A percentile compares a stretch with the other conserved stretches of the same genome.
phyloP scores from a whole-genome alignment of 768 basidiomycete species.

The Suillus hirtellus region DNA sequence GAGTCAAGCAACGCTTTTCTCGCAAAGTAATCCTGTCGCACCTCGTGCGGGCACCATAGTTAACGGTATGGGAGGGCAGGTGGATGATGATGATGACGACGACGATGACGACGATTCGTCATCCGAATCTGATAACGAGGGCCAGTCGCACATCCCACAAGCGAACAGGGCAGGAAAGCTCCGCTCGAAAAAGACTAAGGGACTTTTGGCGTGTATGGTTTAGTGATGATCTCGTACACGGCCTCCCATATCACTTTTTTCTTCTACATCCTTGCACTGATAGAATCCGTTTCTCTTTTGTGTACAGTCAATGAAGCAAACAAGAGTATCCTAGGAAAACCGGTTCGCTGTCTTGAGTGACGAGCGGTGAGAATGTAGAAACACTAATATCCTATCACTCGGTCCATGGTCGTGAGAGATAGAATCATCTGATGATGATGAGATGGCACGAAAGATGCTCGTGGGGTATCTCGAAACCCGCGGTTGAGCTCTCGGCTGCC shows the following conservation, averaged over 20 bases:
- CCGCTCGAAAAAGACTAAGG: slow-evolving; percentile 28
- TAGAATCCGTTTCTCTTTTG: neutral
- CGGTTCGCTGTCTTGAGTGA: neutral
- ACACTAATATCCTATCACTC: neutral
- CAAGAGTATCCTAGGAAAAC: neutral
- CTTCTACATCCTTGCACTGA: neutral
- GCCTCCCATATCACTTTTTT: no score
- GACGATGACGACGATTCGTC: slow-evolving; percentile 32
- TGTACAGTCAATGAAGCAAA: neutral
- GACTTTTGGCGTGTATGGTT: slow-evolving; percentile 4
- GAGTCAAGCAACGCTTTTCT: slow-evolving; percentile 32
- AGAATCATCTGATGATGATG: neutral
- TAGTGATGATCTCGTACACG: neutral
- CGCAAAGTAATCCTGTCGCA: slow-evolving; percentile 36
- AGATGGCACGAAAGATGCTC: neutral
- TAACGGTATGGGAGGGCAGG: slow-evolving; percentile 16
- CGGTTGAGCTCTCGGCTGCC: no score
- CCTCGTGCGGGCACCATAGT: slow-evolving; percentile 29
- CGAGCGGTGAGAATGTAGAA: neutral
- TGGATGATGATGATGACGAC: slow-evolving; percentile 35
- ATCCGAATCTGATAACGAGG: slow-evolving; percentile 38
- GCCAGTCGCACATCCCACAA: slow-evolving; percentile 57
- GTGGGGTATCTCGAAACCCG: neutral
- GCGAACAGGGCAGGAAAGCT: slow-evolving; percentile 52
- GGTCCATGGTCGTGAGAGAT: neutral